Evolutionary conservation across 73 alveolate genomes (phyloP), one percentile per base, ranked within the genome.

Genomic region (Strombidium stylifer): DNA sequence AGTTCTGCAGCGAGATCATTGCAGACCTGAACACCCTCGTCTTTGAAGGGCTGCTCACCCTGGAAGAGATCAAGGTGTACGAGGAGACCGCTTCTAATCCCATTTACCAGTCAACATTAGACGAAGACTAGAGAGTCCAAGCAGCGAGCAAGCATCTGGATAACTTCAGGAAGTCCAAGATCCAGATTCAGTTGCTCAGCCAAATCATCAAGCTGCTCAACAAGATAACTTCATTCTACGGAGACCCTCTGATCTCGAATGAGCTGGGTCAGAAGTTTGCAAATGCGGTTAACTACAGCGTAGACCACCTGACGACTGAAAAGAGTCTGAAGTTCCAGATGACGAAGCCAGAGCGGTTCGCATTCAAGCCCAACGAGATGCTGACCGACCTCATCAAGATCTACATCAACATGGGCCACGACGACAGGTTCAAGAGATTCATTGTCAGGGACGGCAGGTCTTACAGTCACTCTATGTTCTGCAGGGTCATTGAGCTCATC

Each of bases 281-380:
- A 0, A 62, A 49, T 46, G 86, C 89, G 34, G 42, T 90, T 28
- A 90, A 90, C 69, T 90, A 50, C 58, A 57, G 93, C 50, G 64
- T 90, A n/a, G 94, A 90, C 64, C 67, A 68, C 53, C 62, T 90
- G 68, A 81, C 87, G 27, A 59, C 90, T 16, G 51, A 84, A 49
- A 90, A 87, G 55, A 78, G 86, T 0, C 20, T 30, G 14, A 86
- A 90, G 59, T 49, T 90, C 54, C 84, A 90, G 61, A 85, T 90
- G 11, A 57, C 54, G 49, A 85, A 90, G 68, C 86, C 81, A 48
- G 78, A 80, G 31, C 73, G 81, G 50, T 90, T 81, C 55, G 67
- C 61, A 30, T 90, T 90, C 69, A 85, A 85, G 28, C 97, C 97
- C 28, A 68, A 80, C 35, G 74, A 40, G 49, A 51, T 90, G 20